Evolutionary conservation across 1,284 basidiomycete genomes (phyloP).

Genomic region (Apiotrichum akiyoshidainum): DNA sequence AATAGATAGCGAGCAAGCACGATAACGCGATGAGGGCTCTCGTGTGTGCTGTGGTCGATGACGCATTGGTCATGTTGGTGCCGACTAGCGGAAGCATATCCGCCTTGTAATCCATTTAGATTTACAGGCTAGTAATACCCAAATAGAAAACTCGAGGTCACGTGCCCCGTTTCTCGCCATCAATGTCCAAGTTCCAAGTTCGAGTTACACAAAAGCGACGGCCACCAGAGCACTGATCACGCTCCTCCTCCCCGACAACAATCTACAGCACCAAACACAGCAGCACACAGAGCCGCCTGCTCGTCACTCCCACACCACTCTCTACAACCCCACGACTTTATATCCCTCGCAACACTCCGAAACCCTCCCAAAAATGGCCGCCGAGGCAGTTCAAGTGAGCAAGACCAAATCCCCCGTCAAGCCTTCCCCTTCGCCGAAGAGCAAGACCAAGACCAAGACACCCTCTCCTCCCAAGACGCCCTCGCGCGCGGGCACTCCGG

Average conservation of each 20-base stretch:
- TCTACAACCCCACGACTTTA: neutral
- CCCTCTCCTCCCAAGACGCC: neutral
- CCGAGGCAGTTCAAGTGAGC: constrained; percentile 12
- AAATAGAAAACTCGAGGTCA: neutral
- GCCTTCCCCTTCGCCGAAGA: neutral
- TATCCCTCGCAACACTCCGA: neutral
- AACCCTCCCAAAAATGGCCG: constrained; percentile 6
- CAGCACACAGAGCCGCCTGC: neutral
- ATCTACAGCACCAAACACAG: neutral
- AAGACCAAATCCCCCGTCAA: neutral
- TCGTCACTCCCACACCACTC: neutral
- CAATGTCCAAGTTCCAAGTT: neutral
- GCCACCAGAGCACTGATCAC: neutral
- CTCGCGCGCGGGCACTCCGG: too few relatives aligned
- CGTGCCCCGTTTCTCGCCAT: neutral
- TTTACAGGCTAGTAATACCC: neutral
- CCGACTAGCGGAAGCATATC: neutral
- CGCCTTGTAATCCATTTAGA: too few relatives aligned
- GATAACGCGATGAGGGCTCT: neutral
- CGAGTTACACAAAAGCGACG: neutral
- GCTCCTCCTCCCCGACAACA: neutral
- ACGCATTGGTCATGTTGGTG: neutral
- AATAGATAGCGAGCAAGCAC: neutral
- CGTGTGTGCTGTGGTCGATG: neutral
- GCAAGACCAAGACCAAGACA: neutral